Conservation (phyloP, 2,329 filamentous ascomycete genomes). For the Ascochyta clinopodiicola region DNA sequence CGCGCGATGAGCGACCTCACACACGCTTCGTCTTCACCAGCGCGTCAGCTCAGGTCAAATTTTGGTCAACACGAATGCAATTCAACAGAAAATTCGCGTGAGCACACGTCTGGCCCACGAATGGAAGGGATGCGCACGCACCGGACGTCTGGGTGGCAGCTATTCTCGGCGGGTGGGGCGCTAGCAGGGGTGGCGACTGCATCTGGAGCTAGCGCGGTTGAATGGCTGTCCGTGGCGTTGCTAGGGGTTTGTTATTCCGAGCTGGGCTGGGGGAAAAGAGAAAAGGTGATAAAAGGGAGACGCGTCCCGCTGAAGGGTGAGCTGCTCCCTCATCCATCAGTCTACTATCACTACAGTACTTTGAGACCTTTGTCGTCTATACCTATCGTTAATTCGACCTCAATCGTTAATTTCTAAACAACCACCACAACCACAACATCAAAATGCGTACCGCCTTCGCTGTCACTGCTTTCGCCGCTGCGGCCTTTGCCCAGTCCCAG, state of each 20-base stretch:
- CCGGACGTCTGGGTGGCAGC: constrained; percentile 8
- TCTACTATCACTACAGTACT: neutral
- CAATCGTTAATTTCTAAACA: constrained; percentile 19
- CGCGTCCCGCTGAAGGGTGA: constrained; percentile 5
- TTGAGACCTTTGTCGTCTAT: constrained; percentile 12
- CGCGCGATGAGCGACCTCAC: neutral
- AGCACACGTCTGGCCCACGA: constrained; percentile 9
- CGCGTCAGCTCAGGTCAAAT: constrained; percentile 4
- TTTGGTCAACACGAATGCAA: constrained; percentile 12
- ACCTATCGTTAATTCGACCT: constrained; percentile 5
- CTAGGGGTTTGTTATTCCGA: constrained; percentile 15
- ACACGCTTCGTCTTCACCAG: constrained; percentile 10
- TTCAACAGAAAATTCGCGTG: constrained; percentile 16
- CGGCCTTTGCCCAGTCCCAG: constrained; percentile 31
- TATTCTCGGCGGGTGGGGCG: constrained; percentile 17
- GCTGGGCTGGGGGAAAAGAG: constrained; percentile 7
- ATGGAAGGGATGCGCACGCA: constrained; percentile 14
- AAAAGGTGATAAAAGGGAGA: neutral
- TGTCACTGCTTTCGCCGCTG: constrained; percentile 33
- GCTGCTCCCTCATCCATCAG: neutral
- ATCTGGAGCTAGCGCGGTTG: constrained; percentile 7
- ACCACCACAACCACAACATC: constrained; percentile 16
- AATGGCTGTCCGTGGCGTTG: constrained; percentile 15
- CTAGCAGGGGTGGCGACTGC: neutral
- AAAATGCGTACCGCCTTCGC: constrained; percentile 39